A percentile compares a stretch with the other conserved stretches of the same genome.
These are phyloP conservation scores for Metarhizium rileyi DNA, from an alignment of 2,329 filamentous ascomycete species.

Conservation along the genomic window DNA sequence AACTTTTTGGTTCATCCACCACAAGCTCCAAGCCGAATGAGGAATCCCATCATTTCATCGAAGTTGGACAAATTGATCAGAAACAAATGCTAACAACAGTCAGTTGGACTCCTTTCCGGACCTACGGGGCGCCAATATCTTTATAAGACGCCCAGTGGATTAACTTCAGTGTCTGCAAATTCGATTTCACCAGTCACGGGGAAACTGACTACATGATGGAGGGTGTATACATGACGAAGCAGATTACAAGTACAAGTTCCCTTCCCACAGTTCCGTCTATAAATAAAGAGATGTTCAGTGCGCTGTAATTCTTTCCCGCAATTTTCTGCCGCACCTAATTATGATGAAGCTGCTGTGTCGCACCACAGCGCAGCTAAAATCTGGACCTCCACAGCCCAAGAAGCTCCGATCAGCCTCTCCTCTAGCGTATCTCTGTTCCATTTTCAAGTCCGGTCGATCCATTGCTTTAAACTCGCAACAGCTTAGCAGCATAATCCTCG, in stretches of 20 bases:
- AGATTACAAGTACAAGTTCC: slow-evolving; percentile 33
- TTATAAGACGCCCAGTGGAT: not conserved
- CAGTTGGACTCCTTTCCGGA: not conserved
- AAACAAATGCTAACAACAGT: too few species aligned
- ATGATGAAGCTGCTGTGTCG: slow-evolving; percentile 7
- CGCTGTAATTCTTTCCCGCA: slow-evolving; percentile 11
- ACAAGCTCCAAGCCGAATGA: too few species aligned
- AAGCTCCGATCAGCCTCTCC: not conserved
- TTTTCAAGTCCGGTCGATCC: not conserved
- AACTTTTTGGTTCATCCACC: not conserved
- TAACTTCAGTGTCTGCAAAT: not conserved
- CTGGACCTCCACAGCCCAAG: not conserved
- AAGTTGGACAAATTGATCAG: too few species aligned
- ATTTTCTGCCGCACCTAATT: slow-evolving; percentile 4
- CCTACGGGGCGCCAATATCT: not conserved
- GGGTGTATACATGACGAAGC: slow-evolving; percentile 28
- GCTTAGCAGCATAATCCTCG: slow-evolving; percentile 78
- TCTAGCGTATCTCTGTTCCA: not conserved
- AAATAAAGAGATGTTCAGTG: slow-evolving; percentile 16
- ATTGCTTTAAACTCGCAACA: slow-evolving; percentile 60
- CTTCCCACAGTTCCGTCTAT: slow-evolving; percentile 26
- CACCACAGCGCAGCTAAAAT: slow-evolving; percentile 3
- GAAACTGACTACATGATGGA: slow-evolving; percentile 18
- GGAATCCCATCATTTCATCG: too few species aligned
- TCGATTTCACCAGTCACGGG: slow-evolving; percentile 10